Evolutionary conservation across 2,329 filamentous ascomycete species (phyloP), one percentile per base, ranked within the genome.

Genomic region (Penicillium sclerotiorum): DNA sequence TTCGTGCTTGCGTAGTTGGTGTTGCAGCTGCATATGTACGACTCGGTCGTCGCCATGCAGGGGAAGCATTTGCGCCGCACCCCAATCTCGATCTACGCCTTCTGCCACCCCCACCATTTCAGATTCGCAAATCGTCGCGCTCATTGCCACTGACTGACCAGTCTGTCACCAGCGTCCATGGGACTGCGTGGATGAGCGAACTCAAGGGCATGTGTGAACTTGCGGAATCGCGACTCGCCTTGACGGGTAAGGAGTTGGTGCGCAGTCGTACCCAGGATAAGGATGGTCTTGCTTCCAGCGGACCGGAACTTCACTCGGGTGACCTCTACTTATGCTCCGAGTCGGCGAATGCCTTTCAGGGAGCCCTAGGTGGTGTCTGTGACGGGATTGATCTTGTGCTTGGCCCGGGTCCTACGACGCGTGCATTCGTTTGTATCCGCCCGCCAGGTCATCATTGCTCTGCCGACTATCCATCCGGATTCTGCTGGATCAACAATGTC

Each of bases 401-500:
- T 61, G 78, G 78, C 5, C 73, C 79, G 48, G 35, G 70, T 73
- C 81, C 84, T 6, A 86, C 87, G 18, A 84, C 81, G 38, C 84
- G 90, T 47, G 91, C 92, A 0, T 99, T 99, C 68, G 90, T 97
- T 42, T 92, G 88, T 22, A 88, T 97, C 42, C 85, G 94, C 25
- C 94, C 94, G 4, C 94, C 94, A 0, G 94, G 94, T 1, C 94
- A 99, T 67, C 94, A 99, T 67, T 99, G 94, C 72, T 96, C 93
- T 2, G 84, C 90, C 4, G 84, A 88, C 42, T 87, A 88, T 61
- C 94, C 94, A 0, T 96, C 93, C 2, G 94, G 94, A 0, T 99
- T 99, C 67, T 99, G 94, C 74, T 99, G 94, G 93, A 76, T 99
- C 43, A 99, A 99, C 71, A 99, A 99, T 66, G 91, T 99, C 1